A percentile compares a stretch with the other conserved stretches of the same genome.
Conservation (phyloP, 345 rosid genomes). For the Acer saccharum region DNA sequence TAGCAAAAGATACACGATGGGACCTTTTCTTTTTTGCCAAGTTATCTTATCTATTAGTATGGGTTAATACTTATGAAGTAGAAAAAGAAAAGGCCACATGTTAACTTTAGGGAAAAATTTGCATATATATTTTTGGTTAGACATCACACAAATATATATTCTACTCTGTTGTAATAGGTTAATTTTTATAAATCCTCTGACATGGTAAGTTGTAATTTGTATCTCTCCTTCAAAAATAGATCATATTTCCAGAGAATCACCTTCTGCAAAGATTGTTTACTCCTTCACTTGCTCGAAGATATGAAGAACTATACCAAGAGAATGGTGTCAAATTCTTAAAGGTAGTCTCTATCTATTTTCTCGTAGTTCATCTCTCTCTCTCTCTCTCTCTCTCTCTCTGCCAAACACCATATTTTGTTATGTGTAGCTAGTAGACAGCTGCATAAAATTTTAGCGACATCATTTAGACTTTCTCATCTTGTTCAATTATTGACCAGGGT, state of each 20-base stretch:
- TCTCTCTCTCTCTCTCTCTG: not conserved
- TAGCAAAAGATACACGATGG: not conserved
- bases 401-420: not conserved
- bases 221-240: constrained; percentile 38
- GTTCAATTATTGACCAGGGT: constrained; percentile 51
- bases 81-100: not conserved
- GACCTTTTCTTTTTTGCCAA: not conserved
- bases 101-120: not conserved
- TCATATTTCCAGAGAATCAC: constrained; percentile 85
- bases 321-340: constrained; percentile 77
- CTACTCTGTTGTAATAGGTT: not conserved
- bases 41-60: not conserved
- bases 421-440: constrained; percentile 4
- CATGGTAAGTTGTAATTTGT: constrained; percentile 8
- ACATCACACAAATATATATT: not conserved
- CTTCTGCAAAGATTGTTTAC: constrained; percentile 89
- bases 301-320: constrained; percentile 81
- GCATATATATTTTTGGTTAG: not conserved
- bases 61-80: not conserved
- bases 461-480: not conserved
- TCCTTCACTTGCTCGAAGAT: constrained; percentile 85
- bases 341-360: constrained; percentile 33
- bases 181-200: not conserved
- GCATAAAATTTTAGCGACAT: not conserved
- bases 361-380: not conserved